A percentile compares a stretch with the other conserved stretches of the same genome.
Evolutionary conservation across 495 filamentous ascomycete species (phyloP).

Genomic region (Aspergillus nanangensis): DNA sequence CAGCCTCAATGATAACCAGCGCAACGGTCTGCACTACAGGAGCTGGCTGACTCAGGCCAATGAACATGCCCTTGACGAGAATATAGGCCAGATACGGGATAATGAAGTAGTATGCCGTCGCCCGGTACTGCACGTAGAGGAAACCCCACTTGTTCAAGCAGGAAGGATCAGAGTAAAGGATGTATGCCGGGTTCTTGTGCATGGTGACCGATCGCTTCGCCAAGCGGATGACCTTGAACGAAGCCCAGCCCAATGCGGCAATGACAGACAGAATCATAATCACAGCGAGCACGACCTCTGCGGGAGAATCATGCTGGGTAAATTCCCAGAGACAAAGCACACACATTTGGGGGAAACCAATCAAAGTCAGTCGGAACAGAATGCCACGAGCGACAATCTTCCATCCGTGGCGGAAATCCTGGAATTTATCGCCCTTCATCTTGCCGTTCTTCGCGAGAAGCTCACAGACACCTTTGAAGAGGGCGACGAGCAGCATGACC

Average conservation of each 20-base stretch:
- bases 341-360: constrained; percentile 90
- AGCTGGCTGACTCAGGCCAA: constrained; percentile 71
- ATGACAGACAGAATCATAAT: constrained; percentile 86
- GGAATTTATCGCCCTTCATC: constrained; percentile 85
- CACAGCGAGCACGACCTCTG: constrained; percentile 81
- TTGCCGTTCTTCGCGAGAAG: constrained; percentile 63
- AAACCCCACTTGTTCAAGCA: constrained; percentile 98
- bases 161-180: constrained; percentile 90
- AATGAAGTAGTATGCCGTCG: constrained; percentile 95
- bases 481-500: constrained; percentile 65
- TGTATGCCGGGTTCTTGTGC: constrained; percentile 96
- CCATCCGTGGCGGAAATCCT: constrained; percentile 93
- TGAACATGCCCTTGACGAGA: constrained; percentile 85
- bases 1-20: constrained; percentile 80
- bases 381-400: constrained; percentile 84
- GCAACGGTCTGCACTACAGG: constrained; percentile 81
- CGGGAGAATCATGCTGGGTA: constrained; percentile 77
- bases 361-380: constrained; percentile 82
- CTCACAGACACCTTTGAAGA: constrained; percentile 80
- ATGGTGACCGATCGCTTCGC: constrained; percentile 83
- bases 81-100: constrained; percentile 76
- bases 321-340: constrained; percentile 95
- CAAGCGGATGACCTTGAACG: constrained; percentile 82
- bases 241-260: constrained; percentile 77
- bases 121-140: constrained; percentile 95